Evolutionary conservation across 371 early-diverging fungal genomes (phyloP).

Genomic region (Circinella umbellata): DNA sequence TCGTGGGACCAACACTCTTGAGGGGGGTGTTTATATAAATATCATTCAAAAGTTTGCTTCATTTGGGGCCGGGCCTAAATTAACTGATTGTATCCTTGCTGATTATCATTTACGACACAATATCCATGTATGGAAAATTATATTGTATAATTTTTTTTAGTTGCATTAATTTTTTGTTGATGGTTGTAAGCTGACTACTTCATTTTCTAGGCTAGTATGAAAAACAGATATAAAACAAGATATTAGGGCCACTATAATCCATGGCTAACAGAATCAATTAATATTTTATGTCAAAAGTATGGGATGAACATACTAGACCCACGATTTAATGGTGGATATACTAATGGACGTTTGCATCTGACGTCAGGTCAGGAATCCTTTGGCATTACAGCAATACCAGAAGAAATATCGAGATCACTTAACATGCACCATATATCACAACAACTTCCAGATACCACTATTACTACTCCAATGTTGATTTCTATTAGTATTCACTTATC

Average conservation of each 20-base stretch:
- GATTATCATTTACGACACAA: neutral
- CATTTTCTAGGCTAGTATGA: too few species aligned
- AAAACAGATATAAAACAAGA: too few species aligned
- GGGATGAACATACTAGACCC: too few species aligned
- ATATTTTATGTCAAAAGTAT: too few species aligned
- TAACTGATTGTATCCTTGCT: neutral
- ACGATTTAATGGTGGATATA: too few species aligned
- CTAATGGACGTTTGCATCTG: neutral
- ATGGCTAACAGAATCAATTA: too few species aligned
- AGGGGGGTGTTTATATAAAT: neutral
- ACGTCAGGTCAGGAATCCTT: neutral
- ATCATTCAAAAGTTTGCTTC: neutral
- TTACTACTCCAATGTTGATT: neutral
- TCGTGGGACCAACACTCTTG: neutral
- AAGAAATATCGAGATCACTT: too few species aligned
- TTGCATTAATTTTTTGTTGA: neutral
- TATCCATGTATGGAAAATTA: neutral
- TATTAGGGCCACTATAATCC: too few species aligned
- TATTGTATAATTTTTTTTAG: too few species aligned
- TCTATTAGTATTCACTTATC: neutral
- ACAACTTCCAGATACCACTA: too few species aligned
- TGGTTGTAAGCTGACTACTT: neutral
- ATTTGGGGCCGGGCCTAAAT: neutral
- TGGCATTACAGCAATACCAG: too few species aligned
- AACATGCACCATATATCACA: too few species aligned